Evolutionary conservation across 176 grass and related monocot genomes (phyloP).

Genomic region (Guadua angustifolia): DNA sequence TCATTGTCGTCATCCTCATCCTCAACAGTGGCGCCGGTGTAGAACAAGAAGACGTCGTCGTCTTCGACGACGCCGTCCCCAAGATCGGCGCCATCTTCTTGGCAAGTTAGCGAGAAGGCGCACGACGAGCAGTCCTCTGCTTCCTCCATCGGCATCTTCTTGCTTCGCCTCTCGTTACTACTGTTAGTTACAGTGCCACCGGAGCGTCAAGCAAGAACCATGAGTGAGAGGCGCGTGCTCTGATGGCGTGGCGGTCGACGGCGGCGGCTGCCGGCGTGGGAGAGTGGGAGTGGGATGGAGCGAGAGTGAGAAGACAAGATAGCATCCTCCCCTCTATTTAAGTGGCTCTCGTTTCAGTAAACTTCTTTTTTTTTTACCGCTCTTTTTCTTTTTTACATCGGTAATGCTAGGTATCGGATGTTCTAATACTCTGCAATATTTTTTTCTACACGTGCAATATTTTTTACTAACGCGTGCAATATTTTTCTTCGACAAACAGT

Average conservation of each 20-base stretch:
- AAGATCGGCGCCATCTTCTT: slow-evolving; percentile 70
- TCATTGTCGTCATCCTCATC: slow-evolving; percentile 57
- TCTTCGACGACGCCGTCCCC: slow-evolving; percentile 51
- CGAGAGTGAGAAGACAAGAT: slow-evolving; percentile 30
- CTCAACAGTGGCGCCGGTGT: not conserved
- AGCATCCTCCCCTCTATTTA: slow-evolving; percentile 48
- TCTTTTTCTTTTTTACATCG: too few species aligned
- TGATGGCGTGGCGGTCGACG: slow-evolving; percentile 16
- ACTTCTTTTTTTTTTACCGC: not conserved
- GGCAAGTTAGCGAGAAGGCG: slow-evolving; percentile 72
- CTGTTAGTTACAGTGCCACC: not conserved
- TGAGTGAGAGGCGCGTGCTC: slow-evolving; percentile 1
- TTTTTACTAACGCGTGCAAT: too few species aligned
- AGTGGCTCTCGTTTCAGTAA: slow-evolving; percentile 13
- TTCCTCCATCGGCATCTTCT: slow-evolving; percentile 38
- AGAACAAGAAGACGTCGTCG: slow-evolving; percentile 29
- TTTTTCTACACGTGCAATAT: too few species aligned
- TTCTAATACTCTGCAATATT: too few species aligned
- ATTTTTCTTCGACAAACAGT: too few species aligned
- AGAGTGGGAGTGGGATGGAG: slow-evolving; percentile 14
- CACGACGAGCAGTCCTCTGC: slow-evolving; percentile 52
- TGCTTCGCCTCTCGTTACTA: not conserved
- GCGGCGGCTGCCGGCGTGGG: slow-evolving; percentile 25
- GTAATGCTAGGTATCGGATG: too few species aligned
- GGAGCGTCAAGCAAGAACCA: slow-evolving; percentile 35